Base-by-base conservation (phyloP, 306 rosid genomes). In the Delonix regia region DNA sequence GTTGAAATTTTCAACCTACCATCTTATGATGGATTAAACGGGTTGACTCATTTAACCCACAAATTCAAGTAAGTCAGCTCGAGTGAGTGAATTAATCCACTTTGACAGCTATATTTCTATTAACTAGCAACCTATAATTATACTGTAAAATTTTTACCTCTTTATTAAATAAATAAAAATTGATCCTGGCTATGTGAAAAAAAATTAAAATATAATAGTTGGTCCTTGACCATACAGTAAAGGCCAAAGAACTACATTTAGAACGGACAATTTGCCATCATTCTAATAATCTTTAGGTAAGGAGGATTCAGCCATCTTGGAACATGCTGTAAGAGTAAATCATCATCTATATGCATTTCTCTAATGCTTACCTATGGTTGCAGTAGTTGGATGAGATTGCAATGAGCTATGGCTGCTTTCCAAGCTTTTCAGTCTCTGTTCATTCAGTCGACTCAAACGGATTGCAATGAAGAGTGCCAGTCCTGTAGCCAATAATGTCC, bases 401-500 rank as follows among this genome's bases (percentile, higher is more conserved):
- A 55, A 73, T 53, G 90, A 81, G 56, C 68, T 80, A 51, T 74
- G 77, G 53, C 49, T 69, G 76, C 85, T 69, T 83, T 78, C 90
- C 19, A 82, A 73, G 67, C 45, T 85, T 72, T 78, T 75, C 64
- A 33, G 71, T 48, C 75, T 87, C 57, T 72, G 21, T 27, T 73
- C 72, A 45, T 77, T 85, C 18, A 77, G 76, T 69, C 66, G 85
- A 38, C 85, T 93, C 83, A 87, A 59, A 74, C 45, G 82, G 72
- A 90, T 69, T 5, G 86, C 84, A 9, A 91, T 53, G 83, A 87
- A 80, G 74, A 93, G 87, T 2, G 88, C 93, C 22, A 80, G 78
- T 51, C 92, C 91, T 53, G 93, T 88, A 36, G 74, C 90, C 68
- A 93, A 64, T 75, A 96, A 85, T 65, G 93, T 85, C 59, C 82